A percentile compares a stretch with the other conserved stretches of the same genome.
These are phyloP conservation scores for Acanthamoeba polyphaga DNA, from an alignment of 208 protist genomes.

Conservation along the genomic window DNA sequence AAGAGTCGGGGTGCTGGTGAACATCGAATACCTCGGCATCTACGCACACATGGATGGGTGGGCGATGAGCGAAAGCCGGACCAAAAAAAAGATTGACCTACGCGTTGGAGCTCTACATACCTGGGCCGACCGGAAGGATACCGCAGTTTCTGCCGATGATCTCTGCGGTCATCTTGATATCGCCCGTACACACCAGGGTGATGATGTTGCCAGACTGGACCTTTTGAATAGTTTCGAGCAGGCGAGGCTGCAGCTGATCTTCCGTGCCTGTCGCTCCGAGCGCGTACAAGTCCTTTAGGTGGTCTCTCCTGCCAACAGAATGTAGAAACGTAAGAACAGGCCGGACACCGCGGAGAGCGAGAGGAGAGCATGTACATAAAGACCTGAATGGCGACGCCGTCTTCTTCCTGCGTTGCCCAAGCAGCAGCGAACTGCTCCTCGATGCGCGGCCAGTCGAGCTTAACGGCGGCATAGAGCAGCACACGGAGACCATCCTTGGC, in stretches of 20 bases:
- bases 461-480: conserved; percentile 62
- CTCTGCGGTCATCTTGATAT: conserved; percentile 75
- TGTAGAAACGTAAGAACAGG: neutral
- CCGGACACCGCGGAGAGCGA: neutral
- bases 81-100: neutral
- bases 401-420: conserved; percentile 60
- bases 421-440: conserved; percentile 56
- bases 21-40: conserved; percentile 68
- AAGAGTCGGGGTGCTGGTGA: conserved; percentile 57
- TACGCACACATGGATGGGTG: neutral
- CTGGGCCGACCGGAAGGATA: conserved; percentile 54
- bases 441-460: conserved; percentile 58
- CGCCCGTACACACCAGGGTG: conserved; percentile 72
- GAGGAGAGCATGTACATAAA: conserved; percentile 23
- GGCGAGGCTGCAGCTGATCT: conserved; percentile 72
- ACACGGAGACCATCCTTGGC: conserved; percentile 70
- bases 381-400: conserved; percentile 65
- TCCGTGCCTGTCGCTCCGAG: conserved; percentile 70
- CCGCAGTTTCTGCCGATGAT: conserved; percentile 75
- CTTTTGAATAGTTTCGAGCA: conserved; percentile 60
- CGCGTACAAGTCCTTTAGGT: conserved; percentile 59
- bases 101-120: neutral
- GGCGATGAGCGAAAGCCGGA: neutral
- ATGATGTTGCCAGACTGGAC: conserved; percentile 72
- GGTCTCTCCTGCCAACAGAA: neutral